These are phyloP conservation scores for Mrakia gelida DNA, from an alignment of 768 basidiomycete species.

Conservation along the genomic window DNA sequence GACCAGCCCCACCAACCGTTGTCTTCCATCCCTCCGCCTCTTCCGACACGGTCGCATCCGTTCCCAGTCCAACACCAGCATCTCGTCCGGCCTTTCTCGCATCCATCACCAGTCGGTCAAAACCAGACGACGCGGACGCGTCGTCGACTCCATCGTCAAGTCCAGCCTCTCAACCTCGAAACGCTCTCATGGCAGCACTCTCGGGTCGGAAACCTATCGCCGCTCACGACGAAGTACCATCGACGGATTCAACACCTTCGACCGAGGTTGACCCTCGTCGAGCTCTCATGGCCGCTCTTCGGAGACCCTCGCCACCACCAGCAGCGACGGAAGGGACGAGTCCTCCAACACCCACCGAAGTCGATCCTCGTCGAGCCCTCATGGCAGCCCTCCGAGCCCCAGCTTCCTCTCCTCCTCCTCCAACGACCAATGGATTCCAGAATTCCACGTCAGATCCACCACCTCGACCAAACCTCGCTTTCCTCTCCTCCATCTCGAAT, in stretches of 20 bases:
- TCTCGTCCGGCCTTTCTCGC: constrained; percentile 2
- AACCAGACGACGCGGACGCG: background rate
- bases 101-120: background rate
- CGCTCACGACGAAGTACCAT: background rate
- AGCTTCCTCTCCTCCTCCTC: no score
- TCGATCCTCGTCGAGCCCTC: constrained; percentile 11
- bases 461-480: background rate
- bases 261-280: background rate
- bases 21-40: background rate
- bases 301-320: background rate
- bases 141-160: background rate
- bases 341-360: background rate
- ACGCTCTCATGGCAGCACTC: constrained; percentile 25
- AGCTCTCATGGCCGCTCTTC: constrained; percentile 19
- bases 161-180: background rate
- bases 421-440: background rate
- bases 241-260: background rate
- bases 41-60: background rate
- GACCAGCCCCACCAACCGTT: background rate
- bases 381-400: constrained; percentile 16
- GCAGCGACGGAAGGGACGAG: background rate
- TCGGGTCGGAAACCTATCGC: background rate
- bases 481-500: background rate
- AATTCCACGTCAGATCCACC: background rate
- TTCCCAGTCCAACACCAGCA: background rate